Evolutionary conservation across 179 eudicot genomes (phyloP), one percentile per base, ranked within the genome.

Genomic region (Gypsophila paniculata): DNA sequence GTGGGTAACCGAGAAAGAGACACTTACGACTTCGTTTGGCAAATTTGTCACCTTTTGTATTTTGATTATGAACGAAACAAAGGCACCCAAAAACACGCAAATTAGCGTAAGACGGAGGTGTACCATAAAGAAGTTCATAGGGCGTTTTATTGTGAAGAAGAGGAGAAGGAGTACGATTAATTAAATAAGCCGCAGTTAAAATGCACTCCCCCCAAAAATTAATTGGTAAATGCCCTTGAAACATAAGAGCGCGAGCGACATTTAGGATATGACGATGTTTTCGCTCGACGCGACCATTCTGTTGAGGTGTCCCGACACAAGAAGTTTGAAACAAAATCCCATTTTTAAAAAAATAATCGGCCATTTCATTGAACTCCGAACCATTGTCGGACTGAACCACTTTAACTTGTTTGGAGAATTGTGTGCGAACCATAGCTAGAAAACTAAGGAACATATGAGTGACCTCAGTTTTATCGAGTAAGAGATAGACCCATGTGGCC

Each of bases 81-180:
- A 67, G 26, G 8, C 58, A 49, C 5, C 71, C 58, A 67, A 67
- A 67, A 5, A 49, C 71, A 3, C 71, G 58, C 0, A 67, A 5
- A 12, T 0, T 17, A 49, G 7, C 57, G 25, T 4, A 67, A 49
- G 71, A 25, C 3, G 71, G 71, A 1, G 58, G 58, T 2, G n/a
- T 0, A 22, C 59, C 14, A 54, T 17, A 69, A 6, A 32, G 14
- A 26, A 29, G 4, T 3, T 69, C 51, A 8, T 53, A 53, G 0
- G 49, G 62, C 8, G 49, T 69, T 29, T 29, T 29, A 29, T 29
- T 29, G 34, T 29, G 34, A 29, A 29, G 34, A 29, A 29, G 2
- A 29, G 1, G 34, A 29, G 34, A 29, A 4, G 34, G 34, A 1
- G 34, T 29, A 29, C 34, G 34, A 29, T 29, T 29, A 64, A 6